phyloP scores from a whole-genome alignment of 495 filamentous ascomycete species.

The Talaromyces stipitatus region DNA sequence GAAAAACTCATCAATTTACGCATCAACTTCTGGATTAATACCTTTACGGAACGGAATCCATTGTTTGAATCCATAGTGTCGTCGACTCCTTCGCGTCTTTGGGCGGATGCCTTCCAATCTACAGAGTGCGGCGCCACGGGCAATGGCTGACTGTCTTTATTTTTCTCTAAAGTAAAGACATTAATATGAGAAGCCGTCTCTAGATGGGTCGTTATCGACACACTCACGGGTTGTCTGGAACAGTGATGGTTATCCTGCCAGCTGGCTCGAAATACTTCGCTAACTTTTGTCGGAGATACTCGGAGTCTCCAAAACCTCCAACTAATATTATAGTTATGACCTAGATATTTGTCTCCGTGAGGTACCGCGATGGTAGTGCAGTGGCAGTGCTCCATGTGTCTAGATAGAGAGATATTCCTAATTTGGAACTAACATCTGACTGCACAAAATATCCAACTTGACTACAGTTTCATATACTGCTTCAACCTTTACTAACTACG shows the following conservation, averaged over 20 bases:
- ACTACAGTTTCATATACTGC: too few relatives aligned
- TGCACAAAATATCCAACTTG: too few relatives aligned
- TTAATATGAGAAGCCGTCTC: background rate
- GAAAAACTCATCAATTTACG: background rate
- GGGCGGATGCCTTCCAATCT: slow-evolving; percentile 59
- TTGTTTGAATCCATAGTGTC: slow-evolving; percentile 54
- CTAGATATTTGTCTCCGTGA: too few relatives aligned
- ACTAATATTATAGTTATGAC: slow-evolving; percentile 49
- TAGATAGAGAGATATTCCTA: too few relatives aligned
- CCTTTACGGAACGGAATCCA: background rate
- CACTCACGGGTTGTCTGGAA: background rate
- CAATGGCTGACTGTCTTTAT: slow-evolving; percentile 72
- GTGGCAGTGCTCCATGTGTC: too few relatives aligned
- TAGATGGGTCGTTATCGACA: background rate
- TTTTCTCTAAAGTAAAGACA: background rate
- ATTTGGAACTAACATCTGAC: too few relatives aligned
- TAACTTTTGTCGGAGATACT: slow-evolving; percentile 51
- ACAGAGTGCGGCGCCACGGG: slow-evolving; percentile 62
- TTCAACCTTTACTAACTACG: too few relatives aligned
- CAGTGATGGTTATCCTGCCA: background rate
- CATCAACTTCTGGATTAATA: background rate
- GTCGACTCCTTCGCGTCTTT: slow-evolving; percentile 54
- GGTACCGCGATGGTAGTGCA: too few relatives aligned
- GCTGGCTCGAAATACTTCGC: slow-evolving; percentile 9
- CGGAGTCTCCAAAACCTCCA: slow-evolving; percentile 57